Conservation (phyloP, 768 basidiomycete genomes). For the Podaxis sp. region DNA sequence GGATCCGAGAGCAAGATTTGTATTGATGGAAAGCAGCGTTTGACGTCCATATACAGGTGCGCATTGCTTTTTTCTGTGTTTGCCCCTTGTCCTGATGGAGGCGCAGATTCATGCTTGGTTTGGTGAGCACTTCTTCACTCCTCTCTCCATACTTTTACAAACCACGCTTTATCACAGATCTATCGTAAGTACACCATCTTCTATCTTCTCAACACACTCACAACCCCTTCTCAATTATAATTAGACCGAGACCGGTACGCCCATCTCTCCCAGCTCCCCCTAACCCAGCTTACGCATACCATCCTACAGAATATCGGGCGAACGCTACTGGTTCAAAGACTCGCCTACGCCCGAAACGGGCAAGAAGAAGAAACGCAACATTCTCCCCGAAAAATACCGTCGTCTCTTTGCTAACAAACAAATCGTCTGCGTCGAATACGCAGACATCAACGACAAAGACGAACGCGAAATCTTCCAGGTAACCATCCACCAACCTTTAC, state of each 20-base stretch:
- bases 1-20: slow-evolving; percentile 66
- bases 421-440: slow-evolving; percentile 79
- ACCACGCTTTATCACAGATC: no score
- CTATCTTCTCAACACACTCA: background rate
- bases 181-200: no score
- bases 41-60: slow-evolving; percentile 71
- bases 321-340: slow-evolving; percentile 53
- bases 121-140: slow-evolving; percentile 21
- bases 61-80: slow-evolving; percentile 19
- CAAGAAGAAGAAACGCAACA: slow-evolving; percentile 18
- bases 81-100: background rate
- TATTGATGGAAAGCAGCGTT: slow-evolving; percentile 80
- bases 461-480: slow-evolving; percentile 78
- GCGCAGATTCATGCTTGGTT: slow-evolving; percentile 66
- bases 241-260: slow-evolving; percentile 53
- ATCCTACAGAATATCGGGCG: slow-evolving; percentile 29
- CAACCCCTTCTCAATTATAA: background rate
- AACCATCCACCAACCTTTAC: background rate
- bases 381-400: slow-evolving; percentile 54
- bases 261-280: background rate
- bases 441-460: slow-evolving; percentile 50
- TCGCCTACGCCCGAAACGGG: slow-evolving; percentile 18
- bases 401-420: slow-evolving; percentile 70
- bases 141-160: background rate
- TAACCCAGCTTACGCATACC: background rate